Conservation (phyloP, 768 basidiomycete species). For the Collybia mongolica region DNA sequence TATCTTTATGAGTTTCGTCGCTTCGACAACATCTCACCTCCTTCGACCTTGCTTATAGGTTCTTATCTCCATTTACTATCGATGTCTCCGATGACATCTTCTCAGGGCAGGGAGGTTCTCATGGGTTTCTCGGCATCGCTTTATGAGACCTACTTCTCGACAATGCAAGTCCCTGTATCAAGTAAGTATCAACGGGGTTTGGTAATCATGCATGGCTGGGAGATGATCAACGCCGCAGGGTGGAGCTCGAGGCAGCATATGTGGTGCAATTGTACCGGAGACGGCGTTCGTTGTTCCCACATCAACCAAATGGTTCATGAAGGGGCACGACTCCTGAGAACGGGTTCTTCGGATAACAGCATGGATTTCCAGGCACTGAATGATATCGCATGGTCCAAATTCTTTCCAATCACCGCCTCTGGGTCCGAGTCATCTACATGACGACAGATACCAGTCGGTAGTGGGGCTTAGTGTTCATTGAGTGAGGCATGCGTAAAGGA, state of each 20-base stretch:
- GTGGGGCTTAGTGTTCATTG: no score
- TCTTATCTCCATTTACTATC: conserved; percentile 6
- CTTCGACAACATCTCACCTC: not conserved
- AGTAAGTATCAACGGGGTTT: not conserved
- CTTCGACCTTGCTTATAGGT: not conserved
- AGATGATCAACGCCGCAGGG: conserved; percentile 6
- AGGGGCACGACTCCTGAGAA: not conserved
- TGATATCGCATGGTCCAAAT: not conserved
- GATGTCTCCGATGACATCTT: conserved; percentile 1
- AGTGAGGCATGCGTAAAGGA: no score
- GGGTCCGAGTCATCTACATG: not conserved
- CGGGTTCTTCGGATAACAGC: not conserved
- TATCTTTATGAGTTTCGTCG: not conserved
- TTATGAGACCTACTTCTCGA: conserved; percentile 1
- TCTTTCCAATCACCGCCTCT: not conserved
- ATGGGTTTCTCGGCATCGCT: not conserved
- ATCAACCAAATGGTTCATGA: not conserved
- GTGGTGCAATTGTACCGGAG: conserved; percentile 1
- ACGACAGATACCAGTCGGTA: not conserved
- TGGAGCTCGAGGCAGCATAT: conserved; percentile 6
- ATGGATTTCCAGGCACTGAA: conserved; percentile 3
- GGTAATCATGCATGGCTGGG: conserved; percentile 6
- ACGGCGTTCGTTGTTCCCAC: conserved; percentile 1
- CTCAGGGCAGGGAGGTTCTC: not conserved
- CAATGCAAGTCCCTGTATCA: not conserved